Evolutionary conservation across 371 early-diverging fungal species (phyloP).

Genomic region (Mucor circinelloides): DNA sequence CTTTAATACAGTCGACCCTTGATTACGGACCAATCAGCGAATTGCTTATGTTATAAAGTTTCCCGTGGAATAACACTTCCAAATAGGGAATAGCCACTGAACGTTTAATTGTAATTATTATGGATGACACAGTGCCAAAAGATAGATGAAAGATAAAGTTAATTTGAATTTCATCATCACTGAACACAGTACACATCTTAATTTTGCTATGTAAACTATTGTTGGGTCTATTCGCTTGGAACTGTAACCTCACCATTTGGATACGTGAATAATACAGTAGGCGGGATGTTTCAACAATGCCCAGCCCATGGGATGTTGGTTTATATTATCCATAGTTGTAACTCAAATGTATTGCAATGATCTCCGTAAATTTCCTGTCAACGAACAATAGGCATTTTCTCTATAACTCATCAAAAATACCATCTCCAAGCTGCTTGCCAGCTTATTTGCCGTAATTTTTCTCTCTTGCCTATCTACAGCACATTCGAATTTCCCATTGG

Average conservation of each 20-base stretch:
- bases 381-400: not conserved
- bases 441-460: too few species aligned
- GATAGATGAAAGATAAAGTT: too few species aligned
- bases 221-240: not conserved
- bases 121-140: not conserved
- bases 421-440: too few species aligned
- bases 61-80: not conserved
- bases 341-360: not conserved
- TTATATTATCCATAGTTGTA: not conserved
- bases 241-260: not conserved
- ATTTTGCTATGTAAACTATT: not conserved
- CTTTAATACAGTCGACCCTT: not conserved
- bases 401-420: too few species aligned
- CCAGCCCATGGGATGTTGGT: not conserved
- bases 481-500: not conserved
- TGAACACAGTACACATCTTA: too few species aligned
- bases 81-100: not conserved
- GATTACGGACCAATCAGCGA: not conserved
- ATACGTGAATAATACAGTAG: not conserved
- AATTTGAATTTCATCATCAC: too few species aligned
- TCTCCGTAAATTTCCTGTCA: not conserved
- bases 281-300: not conserved
- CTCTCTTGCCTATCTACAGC: not conserved
- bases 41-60: not conserved
- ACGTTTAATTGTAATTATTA: not conserved